Conservation (phyloP, 2,329 filamentous ascomycete species). For the Xylariales sp. region DNA sequence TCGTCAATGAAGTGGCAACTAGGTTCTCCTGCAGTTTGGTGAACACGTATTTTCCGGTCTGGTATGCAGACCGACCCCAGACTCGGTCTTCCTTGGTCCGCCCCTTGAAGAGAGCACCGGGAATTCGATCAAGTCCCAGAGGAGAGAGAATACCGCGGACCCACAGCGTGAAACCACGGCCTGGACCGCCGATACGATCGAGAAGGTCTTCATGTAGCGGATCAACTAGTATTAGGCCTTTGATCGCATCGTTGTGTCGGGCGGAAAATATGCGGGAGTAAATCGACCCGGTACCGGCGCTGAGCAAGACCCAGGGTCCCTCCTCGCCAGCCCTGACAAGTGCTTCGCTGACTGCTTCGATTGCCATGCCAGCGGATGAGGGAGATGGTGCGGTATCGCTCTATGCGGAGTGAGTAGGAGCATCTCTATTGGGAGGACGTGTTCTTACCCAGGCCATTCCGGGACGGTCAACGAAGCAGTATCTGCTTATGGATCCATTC, state of each 20-base stretch:
- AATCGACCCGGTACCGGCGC: slow-evolving; percentile 80
- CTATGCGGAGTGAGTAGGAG: slow-evolving; percentile 23
- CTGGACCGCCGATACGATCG: slow-evolving; percentile 57
- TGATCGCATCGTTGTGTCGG: slow-evolving; percentile 69
- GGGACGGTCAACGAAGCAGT: slow-evolving; percentile 94
- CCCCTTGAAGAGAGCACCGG: slow-evolving; percentile 76
- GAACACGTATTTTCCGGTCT: slow-evolving; percentile 80
- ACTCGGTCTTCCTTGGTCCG: slow-evolving; percentile 78
- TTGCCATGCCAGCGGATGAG: slow-evolving; percentile 87
- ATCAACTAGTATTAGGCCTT: slow-evolving; percentile 80
- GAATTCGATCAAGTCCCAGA: slow-evolving; percentile 75
- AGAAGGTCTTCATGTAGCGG: slow-evolving; percentile 85
- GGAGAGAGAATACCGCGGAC: slow-evolving; percentile 79
- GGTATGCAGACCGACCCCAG: slow-evolving; percentile 73
- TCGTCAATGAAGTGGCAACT: slow-evolving; percentile 78
- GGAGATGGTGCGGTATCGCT: slow-evolving; percentile 90
- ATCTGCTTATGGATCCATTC: slow-evolving; percentile 79
- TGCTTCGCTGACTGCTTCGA: slow-evolving; percentile 82
- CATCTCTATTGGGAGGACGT: no score
- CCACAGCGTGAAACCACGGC: slow-evolving; percentile 82
- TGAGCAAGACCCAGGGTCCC: slow-evolving; percentile 84
- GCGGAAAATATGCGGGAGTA: slow-evolving; percentile 90
- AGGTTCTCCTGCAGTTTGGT: slow-evolving; percentile 89
- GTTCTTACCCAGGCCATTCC: slow-evolving; percentile 72
- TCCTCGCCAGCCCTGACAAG: slow-evolving; percentile 74